Base-by-base conservation (phyloP, 768 basidiomycete species). In the Suillus tomentosus region DNA sequence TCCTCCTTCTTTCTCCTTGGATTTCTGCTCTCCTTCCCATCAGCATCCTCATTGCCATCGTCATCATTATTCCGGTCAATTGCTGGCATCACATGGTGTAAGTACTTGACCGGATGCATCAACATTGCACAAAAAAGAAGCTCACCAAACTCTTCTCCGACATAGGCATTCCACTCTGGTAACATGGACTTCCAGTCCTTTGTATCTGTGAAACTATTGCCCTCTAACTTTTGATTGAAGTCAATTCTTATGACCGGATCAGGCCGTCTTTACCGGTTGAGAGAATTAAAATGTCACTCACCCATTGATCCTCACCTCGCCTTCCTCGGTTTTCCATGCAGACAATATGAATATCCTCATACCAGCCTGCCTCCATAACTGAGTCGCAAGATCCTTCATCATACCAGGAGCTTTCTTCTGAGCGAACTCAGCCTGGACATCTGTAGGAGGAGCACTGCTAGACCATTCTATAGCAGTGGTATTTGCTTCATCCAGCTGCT, bases 281-380 rank as follows among this genome's bases (percentile, higher is more conserved):
- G 22, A 11, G 47, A 13, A 14, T 24, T 5, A 40, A 22, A 24
- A 11, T 53, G 2, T 0, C 17, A 53, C 51, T 53, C 27, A 34
- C 51, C 51, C 51, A 34, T 53, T 53, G 27, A 53, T 31, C 27
- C 51, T 31, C 3, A 53, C 27, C 5, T 53, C 8, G 9, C 31
- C 51, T 17, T 53, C 51, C 51, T 53, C 15, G 5, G 42, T 17
- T 43, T 53, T 34, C 51, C 51, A 53, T 19, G 51, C 37, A 0
- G 17, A 24, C 3, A 55, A 22, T 10, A 62, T 42, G 2, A 43
- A 22, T 13, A 62, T 42, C 40, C 39, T n/a, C 62, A 62, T 62
- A 10, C 54, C 27, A 7, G 51, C 37, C 27, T 62, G 62, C 54
- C 15, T 58, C 39, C 54, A 62, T n/a, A 62, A 40, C 14, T 60